These are phyloP conservation scores for Anacardium occidentale DNA, from an alignment of 345 rosid species.

Conservation along the genomic window DNA sequence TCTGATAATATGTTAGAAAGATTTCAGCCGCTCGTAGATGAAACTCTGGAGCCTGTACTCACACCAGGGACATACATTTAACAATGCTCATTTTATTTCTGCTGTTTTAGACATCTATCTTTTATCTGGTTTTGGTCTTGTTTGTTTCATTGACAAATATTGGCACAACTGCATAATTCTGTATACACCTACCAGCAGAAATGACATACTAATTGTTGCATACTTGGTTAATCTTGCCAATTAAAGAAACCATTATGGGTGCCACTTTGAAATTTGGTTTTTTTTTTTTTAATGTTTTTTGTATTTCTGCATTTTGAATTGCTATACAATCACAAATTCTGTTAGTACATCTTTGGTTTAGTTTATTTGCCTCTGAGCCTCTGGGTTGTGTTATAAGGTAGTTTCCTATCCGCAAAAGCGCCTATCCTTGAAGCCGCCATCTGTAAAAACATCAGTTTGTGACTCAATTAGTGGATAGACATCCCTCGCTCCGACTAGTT, in stretches of 20 bases:
- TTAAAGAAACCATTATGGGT: not conserved
- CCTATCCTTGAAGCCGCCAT: too few relatives aligned
- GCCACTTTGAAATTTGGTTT: conserved; percentile 16
- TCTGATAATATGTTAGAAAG: conserved; percentile 62
- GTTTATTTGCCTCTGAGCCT: not conserved
- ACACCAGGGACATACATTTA: conserved; percentile 11
- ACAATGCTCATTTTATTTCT: too few relatives aligned
- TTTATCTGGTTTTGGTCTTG: too few relatives aligned
- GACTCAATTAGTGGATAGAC: too few relatives aligned
- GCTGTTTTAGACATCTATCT: too few relatives aligned
- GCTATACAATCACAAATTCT: not conserved
- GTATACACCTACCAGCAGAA: too few relatives aligned
- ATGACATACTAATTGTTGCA: not conserved
- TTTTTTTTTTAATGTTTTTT: not conserved
- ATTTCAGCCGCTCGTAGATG: conserved; percentile 58
- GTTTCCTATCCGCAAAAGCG: too few relatives aligned
- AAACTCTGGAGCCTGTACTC: conserved; percentile 34
- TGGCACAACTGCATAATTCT: too few relatives aligned
- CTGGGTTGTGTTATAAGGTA: not conserved
- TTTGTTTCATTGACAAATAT: too few relatives aligned
- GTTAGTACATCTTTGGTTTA: not conserved
- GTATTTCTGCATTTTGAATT: not conserved
- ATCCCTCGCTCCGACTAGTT: too few relatives aligned
- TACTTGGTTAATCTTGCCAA: not conserved
- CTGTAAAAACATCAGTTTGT: too few relatives aligned